These are phyloP conservation scores for Aphanoascus verrucosus DNA, from an alignment of 2,329 filamentous ascomycete species.

Conservation along the genomic window DNA sequence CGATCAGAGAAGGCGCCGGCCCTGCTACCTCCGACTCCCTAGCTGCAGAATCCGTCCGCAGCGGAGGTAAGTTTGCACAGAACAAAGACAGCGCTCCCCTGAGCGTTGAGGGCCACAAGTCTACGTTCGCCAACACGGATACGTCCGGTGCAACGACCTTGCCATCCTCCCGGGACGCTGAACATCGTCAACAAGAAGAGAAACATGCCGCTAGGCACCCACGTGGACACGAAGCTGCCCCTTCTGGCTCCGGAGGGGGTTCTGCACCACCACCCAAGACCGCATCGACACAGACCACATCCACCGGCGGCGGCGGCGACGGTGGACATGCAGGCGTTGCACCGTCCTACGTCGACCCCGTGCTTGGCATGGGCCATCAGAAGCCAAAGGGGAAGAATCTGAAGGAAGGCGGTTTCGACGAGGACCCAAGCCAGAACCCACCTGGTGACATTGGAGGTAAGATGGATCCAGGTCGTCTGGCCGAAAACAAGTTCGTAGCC, in stretches of 20 bases:
- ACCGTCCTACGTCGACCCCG: constrained; percentile 32
- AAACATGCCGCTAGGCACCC: constrained; percentile 40
- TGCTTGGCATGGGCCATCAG: constrained; percentile 21
- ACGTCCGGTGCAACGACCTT: constrained; percentile 45
- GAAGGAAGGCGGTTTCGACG: constrained; percentile 39
- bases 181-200: constrained; percentile 43
- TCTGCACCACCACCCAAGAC: constrained; percentile 18
- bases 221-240: constrained; percentile 33
- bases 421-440: constrained; percentile 27
- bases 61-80: constrained; percentile 50
- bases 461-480: constrained; percentile 46
- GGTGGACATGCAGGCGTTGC: constrained; percentile 23
- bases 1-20: constrained; percentile 54
- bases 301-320: constrained; percentile 17
- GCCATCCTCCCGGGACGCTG: constrained; percentile 44
- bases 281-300: constrained; percentile 24
- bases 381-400: constrained; percentile 45
- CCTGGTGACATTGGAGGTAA: constrained; percentile 47
- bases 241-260: constrained; percentile 31
- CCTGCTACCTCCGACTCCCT: constrained; percentile 58
- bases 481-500: constrained; percentile 31
- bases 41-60: constrained; percentile 58
- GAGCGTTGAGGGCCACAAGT: constrained; percentile 42
- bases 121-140: constrained; percentile 48
- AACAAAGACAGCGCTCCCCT: constrained; percentile 47